phyloP scores from a whole-genome alignment of 2,329 filamentous ascomycete genomes.

The Microsporum ferrugineum region DNA sequence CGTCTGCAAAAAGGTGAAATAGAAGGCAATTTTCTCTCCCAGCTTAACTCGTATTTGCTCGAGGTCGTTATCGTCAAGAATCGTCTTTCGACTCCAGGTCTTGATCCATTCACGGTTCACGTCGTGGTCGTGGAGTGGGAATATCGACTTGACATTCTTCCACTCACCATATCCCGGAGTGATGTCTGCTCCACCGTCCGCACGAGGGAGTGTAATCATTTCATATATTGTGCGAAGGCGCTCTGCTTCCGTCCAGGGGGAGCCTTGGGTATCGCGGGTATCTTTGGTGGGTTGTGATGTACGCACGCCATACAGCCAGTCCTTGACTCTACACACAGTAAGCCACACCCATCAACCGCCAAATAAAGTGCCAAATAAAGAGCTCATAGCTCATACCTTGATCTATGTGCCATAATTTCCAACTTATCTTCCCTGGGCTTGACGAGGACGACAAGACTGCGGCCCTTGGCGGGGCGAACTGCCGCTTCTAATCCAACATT shows the following conservation, averaged over 20 bases:
- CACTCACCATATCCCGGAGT: slow-evolving; percentile 58
- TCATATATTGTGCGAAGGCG: slow-evolving; percentile 78
- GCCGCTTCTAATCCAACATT: slow-evolving; percentile 75
- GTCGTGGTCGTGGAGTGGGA: slow-evolving; percentile 64
- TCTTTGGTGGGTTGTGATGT: slow-evolving; percentile 64
- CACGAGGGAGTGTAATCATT: slow-evolving; percentile 60
- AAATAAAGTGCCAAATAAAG: not conserved
- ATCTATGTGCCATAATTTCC: slow-evolving; percentile 69
- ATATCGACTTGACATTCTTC: slow-evolving; percentile 61
- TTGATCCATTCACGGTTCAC: slow-evolving; percentile 69
- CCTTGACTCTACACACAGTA: slow-evolving; percentile 54
- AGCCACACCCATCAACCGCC: not conserved
- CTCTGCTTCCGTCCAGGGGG: slow-evolving; percentile 79
- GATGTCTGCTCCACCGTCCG: slow-evolving; percentile 69
- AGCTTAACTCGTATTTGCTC: slow-evolving; percentile 64
- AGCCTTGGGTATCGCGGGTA: slow-evolving; percentile 53
- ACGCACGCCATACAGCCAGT: slow-evolving; percentile 86
- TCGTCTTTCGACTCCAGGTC: slow-evolving; percentile 60
- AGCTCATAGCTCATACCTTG: slow-evolving; percentile 41
- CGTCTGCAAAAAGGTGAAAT: slow-evolving; percentile 85
- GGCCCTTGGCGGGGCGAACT: slow-evolving; percentile 66
- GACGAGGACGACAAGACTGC: slow-evolving; percentile 71
- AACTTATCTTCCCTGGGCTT: slow-evolving; percentile 68
- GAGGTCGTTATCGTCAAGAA: slow-evolving; percentile 54
- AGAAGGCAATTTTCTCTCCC: slow-evolving; percentile 76